Evolutionary conservation across 306 rosid species (phyloP), one percentile per base, ranked within the genome.

Genomic region (Hippophae gyantsensis): DNA sequence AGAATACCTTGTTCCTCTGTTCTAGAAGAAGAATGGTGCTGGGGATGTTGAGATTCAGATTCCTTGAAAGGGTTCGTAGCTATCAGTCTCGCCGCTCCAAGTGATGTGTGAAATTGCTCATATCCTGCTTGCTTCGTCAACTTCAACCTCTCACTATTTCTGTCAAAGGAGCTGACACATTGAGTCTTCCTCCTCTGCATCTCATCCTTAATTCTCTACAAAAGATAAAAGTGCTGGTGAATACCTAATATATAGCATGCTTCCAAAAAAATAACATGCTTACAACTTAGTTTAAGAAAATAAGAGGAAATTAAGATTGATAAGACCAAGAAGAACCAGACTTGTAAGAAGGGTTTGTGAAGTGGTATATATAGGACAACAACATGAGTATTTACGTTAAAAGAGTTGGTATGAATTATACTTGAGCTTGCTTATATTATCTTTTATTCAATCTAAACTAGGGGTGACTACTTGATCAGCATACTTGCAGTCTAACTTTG

Each of bases 201-300:
- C 78, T 81, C 95, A 67, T 89, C 95, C 77, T 78, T 83, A 13
- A 86, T 84, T 73, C 83, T 68, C 99, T 89, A 85, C 44, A 74
- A 40, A 74, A 40, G 27, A 63, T 48, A 65, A 3, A 56, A 64
- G 66, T 27, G 52, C 18, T 32, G 43, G 54, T 50, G 26, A 6
- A 14, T 42, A 18, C 51, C 8, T 8, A 49, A 13, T n/a, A 42
- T 32, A 32, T 32, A 0, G 38, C 38, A 32, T 32, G 38, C 5
- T 32, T 32, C 38, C 38, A 32, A 32, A 32, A 32, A 32, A 18
- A 18, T 18, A 18, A 32, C 5, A 32, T 32, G 38, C 2, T 32
- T 32, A 32, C 38, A 32, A 32, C 38, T 32, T 32, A 32, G 38
- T 32, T 32, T 32, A 32, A 32, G 38, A 32, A 32, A 32, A 32